These are phyloP conservation scores for Wallacemonas sp. DNA, from an alignment of 208 protist species.

Conservation along the genomic window DNA sequence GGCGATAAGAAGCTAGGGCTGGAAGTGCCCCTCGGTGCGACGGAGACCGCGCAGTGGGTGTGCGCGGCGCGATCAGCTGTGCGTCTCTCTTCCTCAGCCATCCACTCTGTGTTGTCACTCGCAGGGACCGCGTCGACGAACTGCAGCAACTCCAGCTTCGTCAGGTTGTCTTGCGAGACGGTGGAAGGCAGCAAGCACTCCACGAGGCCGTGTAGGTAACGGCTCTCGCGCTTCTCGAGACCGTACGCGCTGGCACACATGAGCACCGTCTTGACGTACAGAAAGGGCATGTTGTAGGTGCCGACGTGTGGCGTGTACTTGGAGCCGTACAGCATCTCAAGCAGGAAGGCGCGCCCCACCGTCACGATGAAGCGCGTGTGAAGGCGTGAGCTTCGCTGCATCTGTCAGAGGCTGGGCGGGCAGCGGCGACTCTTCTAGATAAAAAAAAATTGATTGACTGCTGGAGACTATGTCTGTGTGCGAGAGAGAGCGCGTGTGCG, in stretches of 20 bases:
- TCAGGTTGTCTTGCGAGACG: conserved; percentile 36
- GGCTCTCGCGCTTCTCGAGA: conserved; percentile 25
- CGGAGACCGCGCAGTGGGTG: background rate
- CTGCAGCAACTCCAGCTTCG: conserved; percentile 61
- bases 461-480: background rate
- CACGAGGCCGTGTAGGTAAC: conserved; percentile 63
- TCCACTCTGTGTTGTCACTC: background rate
- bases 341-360: conserved; percentile 60
- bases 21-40: background rate
- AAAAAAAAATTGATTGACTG: conserved; percentile 8
- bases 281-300: conserved; percentile 54
- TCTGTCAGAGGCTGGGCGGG: background rate
- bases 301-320: conserved; percentile 77
- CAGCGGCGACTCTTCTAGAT: background rate
- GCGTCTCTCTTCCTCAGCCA: background rate
- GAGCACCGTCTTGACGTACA: conserved; percentile 77
- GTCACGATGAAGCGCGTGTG: conserved; percentile 52
- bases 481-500: background rate
- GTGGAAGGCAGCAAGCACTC: conserved; percentile 47
- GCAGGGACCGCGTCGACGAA: conserved; percentile 51
- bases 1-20: background rate
- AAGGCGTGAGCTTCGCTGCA: background rate
- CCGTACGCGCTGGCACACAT: conserved; percentile 46
- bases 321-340: conserved; percentile 72
- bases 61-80: background rate